Evolutionary conservation across 2,329 filamentous ascomycete genomes (phyloP).

Genomic region (Magnaporthiopsis rhizophila): DNA sequence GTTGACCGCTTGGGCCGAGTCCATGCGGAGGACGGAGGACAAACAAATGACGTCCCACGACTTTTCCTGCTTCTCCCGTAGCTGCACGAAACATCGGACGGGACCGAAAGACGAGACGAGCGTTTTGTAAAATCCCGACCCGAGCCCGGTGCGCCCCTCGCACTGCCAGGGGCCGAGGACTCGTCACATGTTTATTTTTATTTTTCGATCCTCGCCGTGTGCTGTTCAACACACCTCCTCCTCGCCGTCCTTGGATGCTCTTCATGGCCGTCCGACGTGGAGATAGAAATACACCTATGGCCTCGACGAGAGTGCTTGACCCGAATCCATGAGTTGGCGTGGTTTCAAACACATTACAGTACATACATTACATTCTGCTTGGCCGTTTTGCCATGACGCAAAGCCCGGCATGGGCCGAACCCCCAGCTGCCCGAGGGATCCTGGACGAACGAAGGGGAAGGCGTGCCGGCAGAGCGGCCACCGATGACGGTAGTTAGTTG

Average conservation of each 20-base stretch:
- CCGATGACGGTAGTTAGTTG: neutral
- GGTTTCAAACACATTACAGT: neutral
- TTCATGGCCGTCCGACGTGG: no score
- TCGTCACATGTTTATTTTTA: neutral
- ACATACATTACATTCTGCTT: neutral
- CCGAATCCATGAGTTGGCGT: neutral
- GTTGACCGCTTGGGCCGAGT: neutral
- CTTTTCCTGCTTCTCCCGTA: neutral
- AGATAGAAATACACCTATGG: neutral
- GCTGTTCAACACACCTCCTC: neutral
- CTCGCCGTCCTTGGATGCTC: neutral
- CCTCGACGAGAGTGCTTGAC: neutral
- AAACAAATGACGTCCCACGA: neutral
- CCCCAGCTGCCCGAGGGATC: neutral
- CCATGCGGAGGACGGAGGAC: neutral
- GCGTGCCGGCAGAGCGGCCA: no score
- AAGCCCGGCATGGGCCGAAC: neutral
- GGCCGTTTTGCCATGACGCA: neutral
- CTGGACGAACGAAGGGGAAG: neutral
- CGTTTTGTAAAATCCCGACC: neutral
- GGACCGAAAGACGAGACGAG: neutral
- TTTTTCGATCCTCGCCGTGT: neutral
- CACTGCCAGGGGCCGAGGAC: neutral
- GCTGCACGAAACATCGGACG: neutral
- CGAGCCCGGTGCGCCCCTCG: neutral